phyloP scores from a whole-genome alignment of 106 monocot genomes.

The Dioscorea alata region DNA sequence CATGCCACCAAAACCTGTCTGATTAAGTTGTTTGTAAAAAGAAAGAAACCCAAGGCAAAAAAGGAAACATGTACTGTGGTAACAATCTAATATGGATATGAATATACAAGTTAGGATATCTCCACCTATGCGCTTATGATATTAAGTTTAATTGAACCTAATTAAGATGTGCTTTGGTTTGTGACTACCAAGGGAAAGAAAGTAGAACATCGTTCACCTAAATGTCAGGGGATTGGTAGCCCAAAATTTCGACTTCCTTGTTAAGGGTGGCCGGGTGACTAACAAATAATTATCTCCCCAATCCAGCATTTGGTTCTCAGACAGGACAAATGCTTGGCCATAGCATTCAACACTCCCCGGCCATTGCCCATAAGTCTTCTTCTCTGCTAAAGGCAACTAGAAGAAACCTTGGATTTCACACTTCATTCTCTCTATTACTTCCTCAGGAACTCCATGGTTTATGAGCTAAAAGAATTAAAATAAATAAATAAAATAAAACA shows the following conservation, averaged over 20 bases:
- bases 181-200: too few relatives aligned
- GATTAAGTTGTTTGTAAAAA: too few relatives aligned
- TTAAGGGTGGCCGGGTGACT: slow-evolving; percentile 1
- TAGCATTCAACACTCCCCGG: slow-evolving; percentile 21
- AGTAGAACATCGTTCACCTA: slow-evolving; percentile 10
- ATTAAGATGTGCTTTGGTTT: too few relatives aligned
- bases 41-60: too few relatives aligned
- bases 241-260: slow-evolving; percentile 21
- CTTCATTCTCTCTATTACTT: slow-evolving; percentile 13
- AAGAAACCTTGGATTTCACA: slow-evolving; percentile 20
- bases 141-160: too few relatives aligned
- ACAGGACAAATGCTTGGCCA: slow-evolving; percentile 25
- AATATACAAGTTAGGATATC: too few relatives aligned
- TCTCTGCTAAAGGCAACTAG: slow-evolving; percentile 19
- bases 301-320: slow-evolving; percentile 27
- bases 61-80: too few relatives aligned
- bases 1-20: too few relatives aligned
- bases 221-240: slow-evolving; percentile 26
- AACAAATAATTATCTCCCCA: slow-evolving; percentile 32
- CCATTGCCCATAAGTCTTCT: slow-evolving; percentile 4
- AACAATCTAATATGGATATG: too few relatives aligned
- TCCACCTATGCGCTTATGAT: too few relatives aligned
- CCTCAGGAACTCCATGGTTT: slow-evolving; percentile 20
- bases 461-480: slow-evolving; percentile 12
- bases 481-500: background rate